phyloP scores from a whole-genome alignment of 768 basidiomycete species.

The Krasilnikovozyma curviuscula region DNA sequence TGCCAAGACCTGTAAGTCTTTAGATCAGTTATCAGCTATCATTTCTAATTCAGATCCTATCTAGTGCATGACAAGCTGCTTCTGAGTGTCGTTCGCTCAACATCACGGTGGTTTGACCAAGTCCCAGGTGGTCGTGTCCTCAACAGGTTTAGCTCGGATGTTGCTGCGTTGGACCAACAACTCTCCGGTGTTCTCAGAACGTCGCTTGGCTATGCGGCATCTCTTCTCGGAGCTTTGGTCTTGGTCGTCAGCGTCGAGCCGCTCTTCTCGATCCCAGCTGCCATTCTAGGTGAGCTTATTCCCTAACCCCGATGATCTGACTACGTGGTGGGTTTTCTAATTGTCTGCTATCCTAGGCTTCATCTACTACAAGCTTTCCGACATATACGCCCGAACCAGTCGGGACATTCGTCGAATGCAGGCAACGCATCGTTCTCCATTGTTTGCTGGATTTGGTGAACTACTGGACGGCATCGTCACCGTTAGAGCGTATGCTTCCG shows the following conservation, averaged over 20 bases:
- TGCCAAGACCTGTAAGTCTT: neutral
- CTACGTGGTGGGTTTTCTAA: too few relatives aligned
- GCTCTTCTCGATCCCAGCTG: too few relatives aligned
- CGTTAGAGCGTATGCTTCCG: conserved; percentile 54
- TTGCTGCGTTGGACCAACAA: conserved; percentile 50
- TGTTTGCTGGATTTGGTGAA: conserved; percentile 56
- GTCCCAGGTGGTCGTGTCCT: conserved; percentile 60
- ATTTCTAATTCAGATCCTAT: neutral
- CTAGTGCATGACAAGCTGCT: conserved; percentile 25
- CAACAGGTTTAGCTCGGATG: conserved; percentile 68
- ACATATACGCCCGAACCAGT: neutral
- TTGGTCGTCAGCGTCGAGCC: conserved; percentile 48
- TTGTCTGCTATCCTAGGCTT: too few relatives aligned
- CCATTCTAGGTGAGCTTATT: too few relatives aligned
- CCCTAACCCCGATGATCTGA: too few relatives aligned
- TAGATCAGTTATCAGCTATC: neutral
- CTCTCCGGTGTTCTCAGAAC: conserved; percentile 39
- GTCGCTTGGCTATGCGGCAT: conserved; percentile 40
- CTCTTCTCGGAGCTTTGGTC: conserved; percentile 43
- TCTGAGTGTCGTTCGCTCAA: conserved; percentile 39
- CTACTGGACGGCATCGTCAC: conserved; percentile 46
- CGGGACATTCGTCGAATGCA: conserved; percentile 39
- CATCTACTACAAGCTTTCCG: conserved; percentile 30
- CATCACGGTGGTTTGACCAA: conserved; percentile 49
- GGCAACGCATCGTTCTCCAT: conserved; percentile 46